Conservation (phyloP, 2,329 filamentous ascomycete species). For the Colletotrichum sansevieriae region DNA sequence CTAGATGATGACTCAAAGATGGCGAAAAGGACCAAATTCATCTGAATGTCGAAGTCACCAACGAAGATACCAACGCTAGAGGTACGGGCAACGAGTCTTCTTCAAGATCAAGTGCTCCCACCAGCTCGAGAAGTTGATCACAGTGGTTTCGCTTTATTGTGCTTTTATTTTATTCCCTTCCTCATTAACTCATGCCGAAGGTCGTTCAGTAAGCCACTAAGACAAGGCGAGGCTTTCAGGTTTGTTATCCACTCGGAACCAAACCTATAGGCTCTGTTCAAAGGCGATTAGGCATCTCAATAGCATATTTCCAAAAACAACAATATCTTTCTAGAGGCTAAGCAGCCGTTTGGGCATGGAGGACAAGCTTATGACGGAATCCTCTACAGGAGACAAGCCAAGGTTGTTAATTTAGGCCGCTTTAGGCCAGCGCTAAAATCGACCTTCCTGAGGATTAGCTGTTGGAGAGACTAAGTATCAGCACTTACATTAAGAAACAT, state of each 20-base stretch:
- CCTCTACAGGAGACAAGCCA: neutral
- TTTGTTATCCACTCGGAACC: slow-evolving; percentile 1
- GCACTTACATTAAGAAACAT: neutral
- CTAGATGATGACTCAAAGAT: neutral
- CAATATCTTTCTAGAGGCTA: neutral
- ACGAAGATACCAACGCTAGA: neutral
- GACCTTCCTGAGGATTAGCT: neutral
- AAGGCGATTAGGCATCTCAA: neutral
- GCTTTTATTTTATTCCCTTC: neutral
- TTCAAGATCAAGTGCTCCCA: slow-evolving; percentile 2
- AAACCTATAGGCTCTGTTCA: neutral
- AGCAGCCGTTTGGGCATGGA: neutral
- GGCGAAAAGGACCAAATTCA: neutral
- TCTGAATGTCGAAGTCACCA: neutral
- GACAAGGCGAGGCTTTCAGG: neutral
- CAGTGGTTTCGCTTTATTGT: neutral
- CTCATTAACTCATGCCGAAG: neutral
- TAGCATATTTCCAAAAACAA: neutral
- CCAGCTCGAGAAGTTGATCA: neutral
- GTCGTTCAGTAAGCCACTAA: neutral
- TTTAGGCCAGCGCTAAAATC: neutral
- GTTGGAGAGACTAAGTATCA: neutral
- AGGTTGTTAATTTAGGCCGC: neutral
- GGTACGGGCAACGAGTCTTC: slow-evolving; percentile 1
- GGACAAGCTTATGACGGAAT: neutral